Conservation (phyloP, 1,284 basidiomycete species). For the Leccinum proximum region DNA sequence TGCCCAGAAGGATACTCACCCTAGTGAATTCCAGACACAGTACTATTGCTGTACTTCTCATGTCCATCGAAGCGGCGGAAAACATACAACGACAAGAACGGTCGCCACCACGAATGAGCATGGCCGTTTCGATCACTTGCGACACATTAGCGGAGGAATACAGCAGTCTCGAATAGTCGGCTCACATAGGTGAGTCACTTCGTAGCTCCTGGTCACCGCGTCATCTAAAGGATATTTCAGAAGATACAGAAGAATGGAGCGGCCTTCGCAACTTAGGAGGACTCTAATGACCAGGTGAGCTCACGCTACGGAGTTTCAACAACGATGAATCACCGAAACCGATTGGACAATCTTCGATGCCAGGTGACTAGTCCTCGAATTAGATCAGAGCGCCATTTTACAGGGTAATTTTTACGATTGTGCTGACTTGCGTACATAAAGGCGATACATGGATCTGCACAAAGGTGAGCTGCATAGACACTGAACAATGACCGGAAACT, state of each 20-base stretch:
- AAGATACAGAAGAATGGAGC: not conserved
- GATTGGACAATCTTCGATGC: not conserved
- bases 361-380: not conserved
- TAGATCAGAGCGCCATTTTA: not conserved
- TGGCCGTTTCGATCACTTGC: not conserved
- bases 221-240: not conserved
- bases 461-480: not conserved
- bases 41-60: not conserved
- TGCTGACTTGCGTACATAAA: not conserved
- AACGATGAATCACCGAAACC: not conserved
- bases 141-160: not conserved
- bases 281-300: not conserved
- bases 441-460: not conserved
- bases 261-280: not conserved
- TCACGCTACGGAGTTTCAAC: not conserved
- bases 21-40: not conserved
- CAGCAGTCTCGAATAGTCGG: not conserved
- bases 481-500: not conserved
- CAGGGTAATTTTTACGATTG: no score
- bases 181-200: not conserved
- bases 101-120: not conserved
- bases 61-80: not conserved
- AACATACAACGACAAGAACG: not conserved
- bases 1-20: conserved; percentile 1
- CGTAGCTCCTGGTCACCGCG: not conserved